These are phyloP conservation scores for Eutrema salsugineum DNA, from an alignment of 441 rosid species.

Conservation along the genomic window DNA sequence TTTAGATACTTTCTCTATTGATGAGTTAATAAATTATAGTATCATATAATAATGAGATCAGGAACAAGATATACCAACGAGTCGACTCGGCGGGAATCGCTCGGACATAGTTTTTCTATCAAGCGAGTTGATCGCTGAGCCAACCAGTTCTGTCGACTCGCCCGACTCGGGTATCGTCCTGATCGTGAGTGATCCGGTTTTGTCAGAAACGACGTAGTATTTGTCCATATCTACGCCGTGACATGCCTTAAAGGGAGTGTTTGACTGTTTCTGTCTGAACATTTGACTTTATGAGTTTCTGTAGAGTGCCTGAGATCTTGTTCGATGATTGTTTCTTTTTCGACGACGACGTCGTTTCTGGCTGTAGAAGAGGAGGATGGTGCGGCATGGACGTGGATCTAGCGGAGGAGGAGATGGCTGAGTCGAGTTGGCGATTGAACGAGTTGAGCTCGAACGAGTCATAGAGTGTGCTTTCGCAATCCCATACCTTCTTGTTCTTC, in stretches of 20 bases:
- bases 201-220: constrained; percentile 52
- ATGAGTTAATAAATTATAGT: no score
- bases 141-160: constrained; percentile 15
- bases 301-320: constrained; percentile 63
- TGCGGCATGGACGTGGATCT: constrained; percentile 51
- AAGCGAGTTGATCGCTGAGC: constrained; percentile 16
- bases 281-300: constrained; percentile 53
- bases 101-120: constrained; percentile 36
- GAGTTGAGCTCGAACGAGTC: constrained; percentile 89
- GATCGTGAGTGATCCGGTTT: constrained; percentile 63
- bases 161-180: constrained; percentile 69
- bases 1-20: no score
- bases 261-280: constrained; percentile 40
- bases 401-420: constrained; percentile 57
- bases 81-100: constrained; percentile 43
- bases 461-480: constrained; percentile 72
- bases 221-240: constrained; percentile 28
- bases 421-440: constrained; percentile 61
- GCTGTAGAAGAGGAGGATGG: constrained; percentile 17
- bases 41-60: no score
- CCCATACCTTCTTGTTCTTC: constrained; percentile 49
- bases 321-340: constrained; percentile 38
- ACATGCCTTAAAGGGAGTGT: constrained; percentile 14
- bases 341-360: neutral
- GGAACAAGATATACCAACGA: constrained; percentile 56